Percentiles rank a stretch among this genome's conserved stretches.
Evolutionary conservation across 495 filamentous ascomycete species (phyloP).

Genomic region (Trichoderma parareesei): DNA sequence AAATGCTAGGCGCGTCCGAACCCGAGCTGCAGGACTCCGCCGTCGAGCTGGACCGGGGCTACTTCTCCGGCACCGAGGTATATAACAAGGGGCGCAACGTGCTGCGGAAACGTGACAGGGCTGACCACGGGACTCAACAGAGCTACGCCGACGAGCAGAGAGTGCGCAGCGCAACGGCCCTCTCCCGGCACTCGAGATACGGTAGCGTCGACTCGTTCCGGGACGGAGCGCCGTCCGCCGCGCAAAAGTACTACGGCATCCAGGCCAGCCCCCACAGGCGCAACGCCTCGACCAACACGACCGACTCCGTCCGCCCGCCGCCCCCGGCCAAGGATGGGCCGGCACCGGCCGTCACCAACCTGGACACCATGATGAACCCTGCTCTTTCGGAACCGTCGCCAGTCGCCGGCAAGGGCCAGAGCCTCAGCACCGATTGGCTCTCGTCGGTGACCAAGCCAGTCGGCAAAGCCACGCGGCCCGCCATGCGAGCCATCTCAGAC

Average conservation of each 20-base stretch:
- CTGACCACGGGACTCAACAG: slow-evolving; percentile 52
- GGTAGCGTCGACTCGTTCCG: slow-evolving; percentile 57
- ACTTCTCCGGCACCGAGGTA: slow-evolving; percentile 84
- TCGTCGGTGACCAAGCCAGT: slow-evolving; percentile 40
- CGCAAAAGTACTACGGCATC: slow-evolving; percentile 57
- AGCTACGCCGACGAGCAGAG: slow-evolving; percentile 68
- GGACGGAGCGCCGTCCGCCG: slow-evolving; percentile 32
- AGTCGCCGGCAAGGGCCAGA: slow-evolving; percentile 27
- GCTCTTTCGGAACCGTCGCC: slow-evolving; percentile 31
- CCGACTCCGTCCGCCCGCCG: slow-evolving; percentile 37
- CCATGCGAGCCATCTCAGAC: slow-evolving; percentile 75
- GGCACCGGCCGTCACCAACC: slow-evolving; percentile 56
- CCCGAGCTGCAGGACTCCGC: slow-evolving; percentile 30
- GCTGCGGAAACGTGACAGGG: slow-evolving; percentile 67
- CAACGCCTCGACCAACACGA: slow-evolving; percentile 42
- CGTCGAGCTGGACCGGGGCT: slow-evolving; percentile 75
- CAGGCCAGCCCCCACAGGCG: slow-evolving; percentile 34
- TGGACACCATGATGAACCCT: slow-evolving; percentile 44
- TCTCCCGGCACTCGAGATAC: slow-evolving; percentile 68
- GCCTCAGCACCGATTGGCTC: slow-evolving; percentile 45
- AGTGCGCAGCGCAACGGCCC: slow-evolving; percentile 48
- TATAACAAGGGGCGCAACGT: slow-evolving; percentile 69
- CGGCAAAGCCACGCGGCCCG: slow-evolving; percentile 39
- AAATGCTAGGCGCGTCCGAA: slow-evolving; percentile 23
- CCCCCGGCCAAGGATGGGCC: slow-evolving; percentile 40